These are phyloP conservation scores for Candida nemodendra DNA, from an alignment of 805 yeast species.

Conservation along the genomic window DNA sequence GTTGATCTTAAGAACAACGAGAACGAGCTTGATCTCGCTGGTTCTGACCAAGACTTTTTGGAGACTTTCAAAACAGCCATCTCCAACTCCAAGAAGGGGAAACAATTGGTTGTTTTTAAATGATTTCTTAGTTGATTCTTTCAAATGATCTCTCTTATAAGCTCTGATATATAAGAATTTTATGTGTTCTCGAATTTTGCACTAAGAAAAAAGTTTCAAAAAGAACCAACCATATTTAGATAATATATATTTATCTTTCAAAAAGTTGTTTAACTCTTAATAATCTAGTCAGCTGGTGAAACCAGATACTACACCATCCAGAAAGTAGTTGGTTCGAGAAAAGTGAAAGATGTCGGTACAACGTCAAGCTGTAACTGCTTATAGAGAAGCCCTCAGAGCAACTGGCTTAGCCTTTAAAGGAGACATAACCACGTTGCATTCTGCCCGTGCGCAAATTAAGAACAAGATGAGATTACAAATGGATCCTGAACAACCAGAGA, in stretches of 20 bases:
- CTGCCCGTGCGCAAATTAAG: constrained; percentile 61
- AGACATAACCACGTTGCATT: constrained; percentile 47
- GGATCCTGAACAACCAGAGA: constrained; percentile 44
- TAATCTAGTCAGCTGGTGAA: too few species aligned
- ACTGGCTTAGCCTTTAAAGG: constrained; percentile 57
- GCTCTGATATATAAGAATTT: neutral
- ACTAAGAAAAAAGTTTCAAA: too few species aligned
- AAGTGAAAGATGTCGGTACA: constrained; percentile 22
- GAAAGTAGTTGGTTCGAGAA: too few species aligned
- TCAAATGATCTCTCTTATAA: neutral
- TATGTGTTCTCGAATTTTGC: neutral
- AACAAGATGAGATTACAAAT: constrained; percentile 43
- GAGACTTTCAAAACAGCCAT: constrained; percentile 45
- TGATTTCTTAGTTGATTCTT: neutral
- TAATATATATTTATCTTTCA: too few species aligned
- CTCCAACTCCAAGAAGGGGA: constrained; percentile 39
- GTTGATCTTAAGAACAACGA: constrained; percentile 46
- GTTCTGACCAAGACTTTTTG: constrained; percentile 42
- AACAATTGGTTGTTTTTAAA: constrained; percentile 38
- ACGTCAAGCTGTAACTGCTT: constrained; percentile 42
- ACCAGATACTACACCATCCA: too few species aligned
- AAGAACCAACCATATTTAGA: neutral
- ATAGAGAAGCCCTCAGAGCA: constrained; percentile 66
- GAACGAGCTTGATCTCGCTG: constrained; percentile 31
- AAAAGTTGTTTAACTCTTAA: too few species aligned